phyloP scores from a whole-genome alignment of 768 basidiomycete species.

The Tricholoma furcatifolium region DNA sequence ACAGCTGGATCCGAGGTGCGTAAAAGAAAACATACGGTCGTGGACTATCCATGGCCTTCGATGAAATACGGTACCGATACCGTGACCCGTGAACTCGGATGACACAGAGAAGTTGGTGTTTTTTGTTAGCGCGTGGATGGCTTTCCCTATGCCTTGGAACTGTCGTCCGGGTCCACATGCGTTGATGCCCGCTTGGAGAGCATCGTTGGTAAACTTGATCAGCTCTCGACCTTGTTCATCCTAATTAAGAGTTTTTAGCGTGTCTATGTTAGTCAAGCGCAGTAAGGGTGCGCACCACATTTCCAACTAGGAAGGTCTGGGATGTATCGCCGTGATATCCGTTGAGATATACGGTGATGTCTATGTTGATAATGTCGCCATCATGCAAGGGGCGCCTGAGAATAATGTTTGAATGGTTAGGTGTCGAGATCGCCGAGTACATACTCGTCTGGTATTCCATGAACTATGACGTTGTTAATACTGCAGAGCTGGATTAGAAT shows the following conservation, averaged over 20 bases:
- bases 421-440: slow-evolving; percentile 15
- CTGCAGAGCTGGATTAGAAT: slow-evolving; percentile 55
- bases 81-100: slow-evolving; percentile 78
- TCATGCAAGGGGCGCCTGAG: slow-evolving; percentile 73
- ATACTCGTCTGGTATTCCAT: slow-evolving; percentile 91
- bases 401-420: background rate
- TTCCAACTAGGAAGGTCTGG: slow-evolving; percentile 75
- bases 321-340: slow-evolving; percentile 93
- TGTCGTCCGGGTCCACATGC: slow-evolving; percentile 73
- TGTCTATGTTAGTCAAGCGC: background rate
- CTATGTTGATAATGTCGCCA: slow-evolving; percentile 87
- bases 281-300: slow-evolving; percentile 53
- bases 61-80: slow-evolving; percentile 83
- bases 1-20: background rate
- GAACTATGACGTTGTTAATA: slow-evolving; percentile 82
- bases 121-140: slow-evolving; percentile 56
- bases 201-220: slow-evolving; percentile 57
- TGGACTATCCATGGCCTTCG: slow-evolving; percentile 82
- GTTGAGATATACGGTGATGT: slow-evolving; percentile 80
- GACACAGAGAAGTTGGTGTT: slow-evolving; percentile 57
- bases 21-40: slow-evolving; percentile 44
- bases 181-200: slow-evolving; percentile 67
- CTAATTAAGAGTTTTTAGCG: slow-evolving; percentile 33
- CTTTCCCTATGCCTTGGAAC: slow-evolving; percentile 68
- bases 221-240: slow-evolving; percentile 71